These are phyloP conservation scores for Xylaria sp. DNA, from an alignment of 2,329 filamentous ascomycete genomes.

Conservation along the genomic window DNA sequence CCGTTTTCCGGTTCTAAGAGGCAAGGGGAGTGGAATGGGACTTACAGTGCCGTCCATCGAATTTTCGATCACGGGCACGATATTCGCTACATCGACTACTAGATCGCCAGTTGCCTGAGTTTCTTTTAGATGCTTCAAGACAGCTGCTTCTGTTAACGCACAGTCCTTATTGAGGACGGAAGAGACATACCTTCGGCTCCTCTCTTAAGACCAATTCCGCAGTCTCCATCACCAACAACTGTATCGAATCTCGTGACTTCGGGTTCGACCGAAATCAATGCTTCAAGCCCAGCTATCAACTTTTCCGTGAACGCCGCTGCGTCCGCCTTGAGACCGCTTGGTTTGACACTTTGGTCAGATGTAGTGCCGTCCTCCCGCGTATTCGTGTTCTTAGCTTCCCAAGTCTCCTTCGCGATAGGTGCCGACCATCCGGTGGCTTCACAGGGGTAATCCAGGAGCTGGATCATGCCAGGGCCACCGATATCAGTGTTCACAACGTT, in stretches of 20 bases:
- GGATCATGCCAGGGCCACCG: constrained; percentile 69
- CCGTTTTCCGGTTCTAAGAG: neutral
- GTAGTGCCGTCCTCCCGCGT: constrained; percentile 55
- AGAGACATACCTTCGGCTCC: constrained; percentile 75
- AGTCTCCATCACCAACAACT: constrained; percentile 90
- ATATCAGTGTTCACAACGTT: constrained; percentile 70
- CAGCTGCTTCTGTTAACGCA: constrained; percentile 52
- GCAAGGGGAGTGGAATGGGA: constrained; percentile 46
- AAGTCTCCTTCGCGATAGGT: constrained; percentile 69
- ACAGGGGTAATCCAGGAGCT: constrained; percentile 74
- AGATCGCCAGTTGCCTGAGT: constrained; percentile 61
- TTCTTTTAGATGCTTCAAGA: constrained; percentile 61
- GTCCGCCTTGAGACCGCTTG: constrained; percentile 65
- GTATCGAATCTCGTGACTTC: constrained; percentile 80
- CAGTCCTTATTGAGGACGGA: neutral
- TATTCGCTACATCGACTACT: constrained; percentile 61
- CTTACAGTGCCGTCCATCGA: constrained; percentile 72
- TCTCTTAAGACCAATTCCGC: constrained; percentile 84
- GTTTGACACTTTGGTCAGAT: constrained; percentile 48
- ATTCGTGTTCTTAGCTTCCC: constrained; percentile 65
- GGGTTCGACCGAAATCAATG: constrained; percentile 72
- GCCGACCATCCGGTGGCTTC: constrained; percentile 78
- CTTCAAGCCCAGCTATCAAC: constrained; percentile 67
- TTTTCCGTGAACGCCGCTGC: constrained; percentile 59
- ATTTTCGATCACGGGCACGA: constrained; percentile 65